These are phyloP conservation scores for Zarea fungicola DNA, from an alignment of 2,329 filamentous ascomycete genomes.

Conservation along the genomic window DNA sequence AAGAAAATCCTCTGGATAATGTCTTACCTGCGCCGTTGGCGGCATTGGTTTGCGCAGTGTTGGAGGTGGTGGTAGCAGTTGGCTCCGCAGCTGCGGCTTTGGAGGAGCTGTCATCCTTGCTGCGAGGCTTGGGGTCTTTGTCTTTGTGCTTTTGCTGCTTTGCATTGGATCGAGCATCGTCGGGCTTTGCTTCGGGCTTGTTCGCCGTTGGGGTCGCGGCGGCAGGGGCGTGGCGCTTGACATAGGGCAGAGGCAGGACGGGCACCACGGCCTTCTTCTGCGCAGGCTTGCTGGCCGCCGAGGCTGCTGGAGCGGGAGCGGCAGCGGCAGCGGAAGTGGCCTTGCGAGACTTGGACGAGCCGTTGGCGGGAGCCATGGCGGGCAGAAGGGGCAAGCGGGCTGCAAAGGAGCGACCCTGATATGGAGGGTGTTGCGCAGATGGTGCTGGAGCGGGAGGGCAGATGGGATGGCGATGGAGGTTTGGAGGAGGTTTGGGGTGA, in stretches of 20 bases:
- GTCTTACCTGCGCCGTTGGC: conserved; percentile 6
- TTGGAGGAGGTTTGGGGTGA: conserved; percentile 8
- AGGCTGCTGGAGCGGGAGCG: conserved; percentile 8
- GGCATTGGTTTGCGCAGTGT: background rate
- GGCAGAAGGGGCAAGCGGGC: conserved; percentile 11
- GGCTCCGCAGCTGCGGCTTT: conserved; percentile 8
- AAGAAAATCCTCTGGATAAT: background rate
- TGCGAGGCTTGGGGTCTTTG: conserved; percentile 1
- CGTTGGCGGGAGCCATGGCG: conserved; percentile 21
- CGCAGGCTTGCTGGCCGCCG: conserved; percentile 18
- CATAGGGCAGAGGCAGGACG: conserved; percentile 34
- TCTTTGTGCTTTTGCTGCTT: conserved; percentile 4
- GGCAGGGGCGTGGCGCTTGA: conserved; percentile 33
- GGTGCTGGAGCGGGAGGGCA: background rate
- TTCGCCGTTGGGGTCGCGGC: conserved; percentile 20
- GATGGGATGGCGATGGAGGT: background rate
- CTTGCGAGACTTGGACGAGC: conserved; percentile 28
- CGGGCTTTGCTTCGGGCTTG: conserved; percentile 8
- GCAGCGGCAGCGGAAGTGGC: conserved; percentile 17
- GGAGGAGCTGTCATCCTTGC: conserved; percentile 4
- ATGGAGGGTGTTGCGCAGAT: conserved; percentile 6
- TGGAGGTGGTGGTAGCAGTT: background rate
- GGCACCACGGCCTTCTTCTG: conserved; percentile 30
- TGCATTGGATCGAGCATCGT: background rate
- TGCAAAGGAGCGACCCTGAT: conserved; percentile 8